Percentiles rank a stretch among this genome's conserved stretches.
These are phyloP conservation scores for Mucor saturninus DNA, from an alignment of 371 early-diverging fungal genomes.

Conservation along the genomic window DNA sequence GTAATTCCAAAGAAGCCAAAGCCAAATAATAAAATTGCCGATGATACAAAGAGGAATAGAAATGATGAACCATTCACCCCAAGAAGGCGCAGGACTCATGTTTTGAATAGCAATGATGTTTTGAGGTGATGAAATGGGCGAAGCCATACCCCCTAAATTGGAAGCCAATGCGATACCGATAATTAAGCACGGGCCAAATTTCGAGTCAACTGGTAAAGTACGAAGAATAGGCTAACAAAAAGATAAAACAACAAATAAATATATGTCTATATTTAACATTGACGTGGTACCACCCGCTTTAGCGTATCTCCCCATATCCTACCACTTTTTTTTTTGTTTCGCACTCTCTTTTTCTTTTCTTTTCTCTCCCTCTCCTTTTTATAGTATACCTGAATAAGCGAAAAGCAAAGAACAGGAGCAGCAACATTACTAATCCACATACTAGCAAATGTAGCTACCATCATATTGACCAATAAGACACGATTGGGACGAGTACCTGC, in stretches of 20 bases:
- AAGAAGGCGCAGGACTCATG: slow-evolving; percentile 77
- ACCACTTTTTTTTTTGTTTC: neutral
- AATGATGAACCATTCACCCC: slow-evolving; percentile 70
- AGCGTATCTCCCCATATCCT: neutral
- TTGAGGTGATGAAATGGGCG: slow-evolving; percentile 85
- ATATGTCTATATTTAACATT: neutral
- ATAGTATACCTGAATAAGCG: slow-evolving; percentile 75
- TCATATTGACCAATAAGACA: slow-evolving; percentile 92
- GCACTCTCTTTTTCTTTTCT: neutral
- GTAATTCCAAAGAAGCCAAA: slow-evolving; percentile 63
- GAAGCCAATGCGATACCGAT: slow-evolving; percentile 84
- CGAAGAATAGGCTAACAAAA: slow-evolving; percentile 71
- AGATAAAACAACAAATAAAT: neutral
- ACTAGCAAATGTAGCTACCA: slow-evolving; percentile 92
- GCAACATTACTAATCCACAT: slow-evolving; percentile 99
- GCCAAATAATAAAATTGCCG: slow-evolving; percentile 75
- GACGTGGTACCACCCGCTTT: neutral
- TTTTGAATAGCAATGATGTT: slow-evolving; percentile 77
- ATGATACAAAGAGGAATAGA: slow-evolving; percentile 66
- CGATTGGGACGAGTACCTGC: slow-evolving; percentile 85
- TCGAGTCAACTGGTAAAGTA: slow-evolving; percentile 67
- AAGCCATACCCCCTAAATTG: slow-evolving; percentile 89
- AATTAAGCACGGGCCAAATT: slow-evolving; percentile 73
- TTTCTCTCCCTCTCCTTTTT: neutral
- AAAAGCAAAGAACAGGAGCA: slow-evolving; percentile 96